Percentiles rank a stretch among this genome's conserved stretches.
These are phyloP conservation scores for Diplosphaera chodatii DNA, from an alignment of 139 green algal species.

Conservation along the genomic window DNA sequence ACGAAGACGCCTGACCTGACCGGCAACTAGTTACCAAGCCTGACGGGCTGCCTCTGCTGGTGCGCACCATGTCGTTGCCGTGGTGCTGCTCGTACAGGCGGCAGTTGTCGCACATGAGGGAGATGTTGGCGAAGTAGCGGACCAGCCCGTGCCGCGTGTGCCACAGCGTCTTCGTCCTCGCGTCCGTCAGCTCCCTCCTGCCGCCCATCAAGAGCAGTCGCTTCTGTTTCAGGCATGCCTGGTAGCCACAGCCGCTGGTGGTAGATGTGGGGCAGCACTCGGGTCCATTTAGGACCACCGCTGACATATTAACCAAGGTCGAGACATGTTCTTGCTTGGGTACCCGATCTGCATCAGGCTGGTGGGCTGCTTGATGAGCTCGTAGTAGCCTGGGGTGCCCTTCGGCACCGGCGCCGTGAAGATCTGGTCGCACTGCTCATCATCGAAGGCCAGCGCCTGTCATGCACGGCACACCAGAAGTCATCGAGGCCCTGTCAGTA, in stretches of 20 bases:
- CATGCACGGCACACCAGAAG: too few relatives aligned
- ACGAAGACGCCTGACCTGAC: too few relatives aligned
- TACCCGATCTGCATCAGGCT: conserved; percentile 1
- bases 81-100: conserved; percentile 6
- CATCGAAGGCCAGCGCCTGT: neutral
- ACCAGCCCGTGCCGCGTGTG: neutral
- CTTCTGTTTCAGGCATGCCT: too few relatives aligned
- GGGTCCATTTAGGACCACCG: too few relatives aligned
- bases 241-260: too few relatives aligned
- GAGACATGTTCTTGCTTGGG: too few relatives aligned
- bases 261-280: neutral
- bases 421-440: neutral
- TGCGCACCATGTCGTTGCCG: neutral
- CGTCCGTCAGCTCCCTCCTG: neutral
- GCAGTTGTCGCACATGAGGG: conserved; percentile 10
- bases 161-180: neutral
- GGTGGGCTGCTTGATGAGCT: conserved; percentile 5
- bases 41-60: too few relatives aligned
- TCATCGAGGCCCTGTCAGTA: too few relatives aligned
- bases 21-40: too few relatives aligned
- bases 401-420: neutral
- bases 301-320: too few relatives aligned
- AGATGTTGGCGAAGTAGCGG: neutral
- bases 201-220: neutral
- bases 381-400: neutral